Percentiles rank a stretch among this genome's conserved stretches.
Conservation (phyloP, 148 eudicot genomes). For the Polygonum maritimum region DNA sequence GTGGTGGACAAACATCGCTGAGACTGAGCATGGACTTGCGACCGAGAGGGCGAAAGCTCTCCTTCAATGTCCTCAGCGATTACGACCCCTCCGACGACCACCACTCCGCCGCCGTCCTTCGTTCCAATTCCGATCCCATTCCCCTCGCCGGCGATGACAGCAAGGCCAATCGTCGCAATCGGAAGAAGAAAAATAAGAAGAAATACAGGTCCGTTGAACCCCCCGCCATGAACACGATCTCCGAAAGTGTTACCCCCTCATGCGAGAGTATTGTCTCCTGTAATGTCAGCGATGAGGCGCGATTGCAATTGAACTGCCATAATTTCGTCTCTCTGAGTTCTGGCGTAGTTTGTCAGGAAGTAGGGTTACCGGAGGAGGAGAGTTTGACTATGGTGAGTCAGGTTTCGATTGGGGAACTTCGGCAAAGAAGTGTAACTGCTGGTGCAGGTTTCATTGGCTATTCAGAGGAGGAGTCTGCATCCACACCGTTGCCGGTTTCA, state of each 20-base stretch:
- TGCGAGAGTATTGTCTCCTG: slow-evolving; percentile 9
- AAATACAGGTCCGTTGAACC: slow-evolving; percentile 10
- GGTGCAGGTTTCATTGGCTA: background rate
- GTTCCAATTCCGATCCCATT: slow-evolving; percentile 36
- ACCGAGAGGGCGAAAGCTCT: slow-evolving; percentile 50
- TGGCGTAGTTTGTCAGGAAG: slow-evolving; percentile 20
- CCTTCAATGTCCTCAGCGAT: slow-evolving; percentile 51
- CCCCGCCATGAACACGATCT: slow-evolving; percentile 15
- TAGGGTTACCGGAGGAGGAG: slow-evolving; percentile 25
- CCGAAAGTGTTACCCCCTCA: slow-evolving; percentile 9
- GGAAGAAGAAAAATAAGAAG: slow-evolving; percentile 34
- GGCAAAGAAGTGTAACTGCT: slow-evolving; percentile 43
- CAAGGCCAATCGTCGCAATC: slow-evolving; percentile 26
- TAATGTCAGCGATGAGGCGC: slow-evolving; percentile 3
- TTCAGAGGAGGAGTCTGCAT: slow-evolving; percentile 11
- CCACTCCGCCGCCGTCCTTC: slow-evolving; percentile 18
- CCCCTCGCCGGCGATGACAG: slow-evolving; percentile 7
- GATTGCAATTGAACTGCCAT: slow-evolving; percentile 8
- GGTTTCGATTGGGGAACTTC: slow-evolving; percentile 33
- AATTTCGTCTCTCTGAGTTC: slow-evolving; percentile 15
- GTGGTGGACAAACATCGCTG: background rate
- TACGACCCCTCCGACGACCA: background rate
- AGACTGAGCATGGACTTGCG: slow-evolving; percentile 33
- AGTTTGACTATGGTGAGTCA: slow-evolving; percentile 20
- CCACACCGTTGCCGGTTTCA: background rate